Evolutionary conservation across 139 green algal species (phyloP).

Genomic region (Chlamydomonas applanata): DNA sequence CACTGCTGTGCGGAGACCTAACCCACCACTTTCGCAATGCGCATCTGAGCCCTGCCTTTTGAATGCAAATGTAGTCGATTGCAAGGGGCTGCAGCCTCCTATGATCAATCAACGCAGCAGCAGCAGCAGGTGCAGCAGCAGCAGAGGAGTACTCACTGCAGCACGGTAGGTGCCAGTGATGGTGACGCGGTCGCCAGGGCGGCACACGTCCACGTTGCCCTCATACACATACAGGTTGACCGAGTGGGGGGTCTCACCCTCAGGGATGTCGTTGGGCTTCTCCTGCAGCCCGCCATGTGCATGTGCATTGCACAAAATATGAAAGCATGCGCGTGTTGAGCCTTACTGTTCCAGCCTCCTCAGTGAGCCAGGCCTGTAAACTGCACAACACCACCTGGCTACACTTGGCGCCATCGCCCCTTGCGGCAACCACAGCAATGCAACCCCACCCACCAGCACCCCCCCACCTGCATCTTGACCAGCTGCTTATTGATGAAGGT

Average conservation of each 20-base stretch:
- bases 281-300: conserved; percentile 62
- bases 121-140: neutral
- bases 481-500: conserved; percentile 85
- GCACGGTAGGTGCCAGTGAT: conserved; percentile 57
- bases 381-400: too few relatives aligned
- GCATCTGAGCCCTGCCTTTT: too few relatives aligned
- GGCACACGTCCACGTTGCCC: conserved; percentile 79
- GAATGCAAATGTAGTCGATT: too few relatives aligned
- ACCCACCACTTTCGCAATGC: too few relatives aligned
- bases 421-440: too few relatives aligned
- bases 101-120: too few relatives aligned
- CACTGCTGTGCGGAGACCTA: too few relatives aligned
- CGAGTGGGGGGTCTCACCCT: conserved; percentile 95
- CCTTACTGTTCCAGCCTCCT: too few relatives aligned
- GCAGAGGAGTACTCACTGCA: neutral
- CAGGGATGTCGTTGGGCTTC: conserved; percentile 91
- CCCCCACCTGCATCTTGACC: conserved; percentile 53
- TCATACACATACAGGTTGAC: conserved; percentile 85
- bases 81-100: too few relatives aligned
- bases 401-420: too few relatives aligned
- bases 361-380: too few relatives aligned
- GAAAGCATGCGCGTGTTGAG: neutral
- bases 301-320: neutral
- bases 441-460: too few relatives aligned
- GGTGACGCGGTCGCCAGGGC: conserved; percentile 64